Base-by-base conservation (phyloP, 495 filamentous ascomycete species). In the Xanthoparmelia taractica region DNA sequence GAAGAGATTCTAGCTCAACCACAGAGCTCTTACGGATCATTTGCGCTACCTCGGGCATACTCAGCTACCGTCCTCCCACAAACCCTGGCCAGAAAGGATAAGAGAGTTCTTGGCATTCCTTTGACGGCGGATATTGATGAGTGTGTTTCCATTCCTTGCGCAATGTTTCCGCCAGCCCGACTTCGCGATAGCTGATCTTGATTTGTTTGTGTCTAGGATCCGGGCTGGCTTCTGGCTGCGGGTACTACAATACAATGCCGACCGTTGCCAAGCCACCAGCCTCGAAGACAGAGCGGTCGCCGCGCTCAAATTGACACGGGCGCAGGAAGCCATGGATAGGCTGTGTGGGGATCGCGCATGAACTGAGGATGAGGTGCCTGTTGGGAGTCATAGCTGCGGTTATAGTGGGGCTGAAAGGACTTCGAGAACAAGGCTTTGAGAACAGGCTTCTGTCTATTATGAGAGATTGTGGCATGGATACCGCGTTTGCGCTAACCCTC, bases 261-360 rank as follows among this genome's bases (percentile, higher is more conserved):
- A 58, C 12, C 36, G 57, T 17, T 13, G 38, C 4, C 58, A 11
- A 29, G 15, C 37, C 58, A 5, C 33, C n/a, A 41, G 7, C 23
- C 41, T 41, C 15, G 57, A 25, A 5, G 57, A 40, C 23, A 37
- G 38, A n/a, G 36, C 20, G 8, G 12, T 58, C 0, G 38, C 25
- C 13, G 36, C 57, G 57, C 20, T 27, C 11, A 58, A 41, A 10
- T 41, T 58, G 36, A 41, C 10, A 15, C n/a, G 38, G 18, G 57
- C 57, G 34, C 36, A 58, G 20, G 57, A 58, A 29, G 57, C 57
- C 12, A 23, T 40, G 37, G 57, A 58, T 29, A 58, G 25, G 57
- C 27, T 58, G 57, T 27, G 57, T 15, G 55, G 55, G 34, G 23
- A 2, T 38, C n/a, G 33, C 11, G 29, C 18, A 0, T 57, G 31